Evolutionary conservation across 75 land plant species (phyloP).

Genomic region (Isoetes taiwanensis): DNA sequence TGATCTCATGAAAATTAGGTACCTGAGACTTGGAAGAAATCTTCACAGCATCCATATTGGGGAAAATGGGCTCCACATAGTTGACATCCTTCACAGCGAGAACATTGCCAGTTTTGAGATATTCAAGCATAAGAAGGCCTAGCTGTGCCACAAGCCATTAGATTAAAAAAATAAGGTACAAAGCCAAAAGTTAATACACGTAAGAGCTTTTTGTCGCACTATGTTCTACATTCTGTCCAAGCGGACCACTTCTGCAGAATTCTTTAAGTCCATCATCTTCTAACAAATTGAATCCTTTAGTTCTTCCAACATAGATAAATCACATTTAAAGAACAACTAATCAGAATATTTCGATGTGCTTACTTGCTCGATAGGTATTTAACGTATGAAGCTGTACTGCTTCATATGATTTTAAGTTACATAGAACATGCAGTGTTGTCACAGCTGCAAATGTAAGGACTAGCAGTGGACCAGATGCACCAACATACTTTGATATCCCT

Average conservation of each 20-base stretch:
- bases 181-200: neutral
- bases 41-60: conserved; percentile 29
- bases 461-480: conserved; percentile 58
- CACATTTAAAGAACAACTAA: neutral
- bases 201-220: neutral
- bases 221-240: neutral
- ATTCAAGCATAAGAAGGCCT: conserved; percentile 90
- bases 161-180: neutral
- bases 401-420: conserved; percentile 88
- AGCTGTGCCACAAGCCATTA: conserved; percentile 3
- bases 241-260: neutral
- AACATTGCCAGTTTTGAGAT: conserved; percentile 65
- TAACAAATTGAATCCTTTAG: neutral
- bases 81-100: conserved; percentile 81
- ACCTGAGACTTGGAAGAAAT: neutral
- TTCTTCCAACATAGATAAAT: neutral
- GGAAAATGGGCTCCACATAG: conserved; percentile 80
- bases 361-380: conserved; percentile 98
- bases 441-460: conserved; percentile 53
- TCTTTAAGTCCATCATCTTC: neutral
- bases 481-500: conserved; percentile 53
- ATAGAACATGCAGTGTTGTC: conserved; percentile 71
- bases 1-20: neutral
- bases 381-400: conserved; percentile 84
- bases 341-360: conserved; percentile 1